phyloP scores from a whole-genome alignment of 441 rosid species.

The Mallotus japonicus region DNA sequence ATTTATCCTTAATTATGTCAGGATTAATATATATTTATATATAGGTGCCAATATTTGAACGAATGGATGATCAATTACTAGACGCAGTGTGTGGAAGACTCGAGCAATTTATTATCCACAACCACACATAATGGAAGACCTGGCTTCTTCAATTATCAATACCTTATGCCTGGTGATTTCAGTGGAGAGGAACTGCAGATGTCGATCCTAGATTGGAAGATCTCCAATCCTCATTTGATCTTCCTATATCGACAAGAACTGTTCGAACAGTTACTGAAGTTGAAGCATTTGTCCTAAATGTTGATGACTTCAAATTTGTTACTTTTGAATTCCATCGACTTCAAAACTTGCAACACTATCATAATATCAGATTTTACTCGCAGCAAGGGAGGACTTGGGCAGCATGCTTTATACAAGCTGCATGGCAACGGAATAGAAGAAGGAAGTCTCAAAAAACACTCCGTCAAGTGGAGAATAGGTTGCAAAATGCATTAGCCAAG shows the following conservation, averaged over 20 bases:
- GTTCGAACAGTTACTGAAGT: slow-evolving; percentile 65
- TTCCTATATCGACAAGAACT: slow-evolving; percentile 44
- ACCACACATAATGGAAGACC: too few species aligned
- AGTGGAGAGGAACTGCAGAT: too few species aligned
- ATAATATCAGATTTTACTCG: slow-evolving; percentile 72
- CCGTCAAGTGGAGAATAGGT: slow-evolving; percentile 56
- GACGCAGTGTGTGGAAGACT: slow-evolving; percentile 72
- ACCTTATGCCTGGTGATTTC: too few species aligned
- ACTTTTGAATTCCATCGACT: slow-evolving; percentile 79
- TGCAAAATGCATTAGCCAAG: slow-evolving; percentile 75
- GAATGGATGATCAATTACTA: slow-evolving; percentile 62
- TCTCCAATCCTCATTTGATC: too few species aligned
- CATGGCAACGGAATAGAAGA: slow-evolving; percentile 65
- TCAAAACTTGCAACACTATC: slow-evolving; percentile 78
- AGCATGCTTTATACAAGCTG: slow-evolving; percentile 83
- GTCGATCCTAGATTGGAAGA: too few species aligned
- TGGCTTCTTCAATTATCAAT: too few species aligned
- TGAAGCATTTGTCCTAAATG: slow-evolving; percentile 71
- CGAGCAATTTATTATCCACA: slow-evolving; percentile 33
- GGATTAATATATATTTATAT: too few species aligned
- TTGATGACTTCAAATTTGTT: slow-evolving; percentile 73
- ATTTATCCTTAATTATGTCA: too few species aligned
- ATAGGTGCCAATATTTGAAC: slow-evolving; percentile 71
- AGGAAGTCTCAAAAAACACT: slow-evolving; percentile 77
- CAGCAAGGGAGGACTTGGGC: slow-evolving; percentile 96